Conservation (phyloP, 192 early-diverging fungal genomes). For the Phlyctochytrium arcticum region DNA sequence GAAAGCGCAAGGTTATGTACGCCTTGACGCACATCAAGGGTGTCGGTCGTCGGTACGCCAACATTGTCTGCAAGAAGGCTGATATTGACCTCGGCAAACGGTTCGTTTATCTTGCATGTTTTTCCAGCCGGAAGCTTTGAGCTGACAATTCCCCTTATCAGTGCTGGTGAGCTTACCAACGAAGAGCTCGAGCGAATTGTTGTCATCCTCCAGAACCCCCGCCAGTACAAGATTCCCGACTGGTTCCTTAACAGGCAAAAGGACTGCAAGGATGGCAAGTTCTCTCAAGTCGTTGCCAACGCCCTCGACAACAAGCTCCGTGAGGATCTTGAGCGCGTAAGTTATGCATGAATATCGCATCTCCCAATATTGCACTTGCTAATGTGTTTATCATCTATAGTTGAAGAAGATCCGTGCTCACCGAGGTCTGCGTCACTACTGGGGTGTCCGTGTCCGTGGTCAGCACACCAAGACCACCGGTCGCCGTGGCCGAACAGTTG, state of each 20-base stretch:
- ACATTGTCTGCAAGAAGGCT: slow-evolving; percentile 99
- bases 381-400: neutral
- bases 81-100: slow-evolving; percentile 96
- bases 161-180: slow-evolving; percentile 95
- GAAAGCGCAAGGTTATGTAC: slow-evolving; percentile 91
- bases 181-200: slow-evolving; percentile 98
- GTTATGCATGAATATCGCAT: slow-evolving; percentile 1
- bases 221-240: slow-evolving; percentile 98
- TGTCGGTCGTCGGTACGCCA: slow-evolving; percentile 98
- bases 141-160: slow-evolving; percentile 24
- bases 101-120: slow-evolving; percentile 33
- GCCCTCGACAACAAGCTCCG: slow-evolving; percentile 91
- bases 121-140: neutral
- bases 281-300: slow-evolving; percentile 94
- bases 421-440: slow-evolving; percentile 99
- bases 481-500: slow-evolving; percentile 91
- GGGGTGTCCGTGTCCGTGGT: slow-evolving; percentile 98
- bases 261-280: slow-evolving; percentile 93
- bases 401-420: slow-evolving; percentile 99
- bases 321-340: slow-evolving; percentile 92
- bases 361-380: no score
- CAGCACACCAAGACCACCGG: slow-evolving; percentile 99
- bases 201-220: slow-evolving; percentile 98
- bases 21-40: slow-evolving; percentile 97
- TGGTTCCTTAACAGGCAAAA: slow-evolving; percentile 99